Evolutionary conservation across 129 eudicot genomes (phyloP).

Genomic region (Erigeron canadensis): DNA sequence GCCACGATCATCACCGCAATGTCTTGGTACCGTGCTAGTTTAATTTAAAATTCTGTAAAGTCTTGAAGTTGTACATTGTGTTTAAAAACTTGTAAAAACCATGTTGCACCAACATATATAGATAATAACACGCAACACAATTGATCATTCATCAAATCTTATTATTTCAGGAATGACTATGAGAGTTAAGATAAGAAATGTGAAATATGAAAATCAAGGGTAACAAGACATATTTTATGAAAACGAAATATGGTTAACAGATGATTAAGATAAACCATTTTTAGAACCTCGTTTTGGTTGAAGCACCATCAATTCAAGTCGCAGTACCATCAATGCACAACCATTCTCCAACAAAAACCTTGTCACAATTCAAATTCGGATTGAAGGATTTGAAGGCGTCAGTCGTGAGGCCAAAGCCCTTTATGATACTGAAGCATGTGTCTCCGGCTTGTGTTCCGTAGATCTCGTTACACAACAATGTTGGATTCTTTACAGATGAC

Average conservation of each 20-base stretch:
- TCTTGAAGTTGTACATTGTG: too few species aligned
- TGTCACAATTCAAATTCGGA: constrained; percentile 40
- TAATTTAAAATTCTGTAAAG: too few species aligned
- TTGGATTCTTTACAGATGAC: neutral
- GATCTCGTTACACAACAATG: constrained; percentile 28
- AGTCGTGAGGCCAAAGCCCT: constrained; percentile 30
- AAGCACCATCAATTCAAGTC: neutral
- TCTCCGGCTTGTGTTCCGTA: constrained; percentile 39
- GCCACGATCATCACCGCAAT: too few species aligned
- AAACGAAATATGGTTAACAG: too few species aligned
- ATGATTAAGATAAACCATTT: neutral
- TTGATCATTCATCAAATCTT: too few species aligned
- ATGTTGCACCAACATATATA: too few species aligned
- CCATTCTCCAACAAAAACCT: constrained; percentile 45
- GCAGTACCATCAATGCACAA: constrained; percentile 29
- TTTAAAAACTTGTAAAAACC: too few species aligned
- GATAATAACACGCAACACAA: too few species aligned
- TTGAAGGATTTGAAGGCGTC: constrained; percentile 28
- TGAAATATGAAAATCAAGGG: neutral
- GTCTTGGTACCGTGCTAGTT: too few species aligned
- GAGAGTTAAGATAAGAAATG: neutral
- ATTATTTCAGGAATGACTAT: too few species aligned
- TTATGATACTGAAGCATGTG: constrained; percentile 34
- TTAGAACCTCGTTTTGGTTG: neutral
- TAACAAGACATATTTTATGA: too few species aligned